Evolutionary conservation across 192 early-diverging fungal species (phyloP), one percentile per base, ranked within the genome.

Genomic region (Coemansia erecta): DNA sequence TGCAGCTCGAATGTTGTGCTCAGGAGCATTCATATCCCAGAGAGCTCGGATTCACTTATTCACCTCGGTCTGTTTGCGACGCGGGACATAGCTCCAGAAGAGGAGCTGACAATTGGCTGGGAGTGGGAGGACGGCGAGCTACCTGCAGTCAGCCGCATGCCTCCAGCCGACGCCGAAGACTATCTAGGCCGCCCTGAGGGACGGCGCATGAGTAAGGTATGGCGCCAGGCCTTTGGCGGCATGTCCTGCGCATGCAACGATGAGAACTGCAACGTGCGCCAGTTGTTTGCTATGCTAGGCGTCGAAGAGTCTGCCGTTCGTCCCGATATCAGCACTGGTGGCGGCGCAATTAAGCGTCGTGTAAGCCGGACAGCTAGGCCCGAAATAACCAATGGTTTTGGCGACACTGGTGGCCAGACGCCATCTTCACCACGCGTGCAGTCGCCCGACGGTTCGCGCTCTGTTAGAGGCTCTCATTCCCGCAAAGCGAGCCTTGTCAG

Each of bases 101-200:
- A 87, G 44, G 88, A 91, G 60, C 81, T 91, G 48, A 90, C 87
- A 6, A 39, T 89, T 8, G 83, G 77, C 12, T 90, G 89, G 89
- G 68, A 83, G n/a, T 90, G 87, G 87, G 83, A 87, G 23, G 65
- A 61, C 42, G 70, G 68, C 35, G 71, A 80, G 43, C 60, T 73
- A 50, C 77, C 77, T 0, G 71, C 66, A 8, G 67, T 80, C 44
- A 72, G 64, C 11, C 60, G 61, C 13, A 67, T 72, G 70, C 18
- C 66, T 4, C 52, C 59, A 1, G 42, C 48, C 35, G 77, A 80
- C 18, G 67, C 71, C 8, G 70, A 68, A 8, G 70, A 80, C 31
- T 80, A 80, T 19, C 43, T 80, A 49, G 63, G 56, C 1, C 62
- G 70, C 1, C 77, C 77, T 33, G 77, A 80, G 48, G 77, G 77